Evolutionary conservation across 75 land plant genomes (phyloP), one percentile per base, ranked within the genome.

Genomic region (Pseudotsuga menziesii): DNA sequence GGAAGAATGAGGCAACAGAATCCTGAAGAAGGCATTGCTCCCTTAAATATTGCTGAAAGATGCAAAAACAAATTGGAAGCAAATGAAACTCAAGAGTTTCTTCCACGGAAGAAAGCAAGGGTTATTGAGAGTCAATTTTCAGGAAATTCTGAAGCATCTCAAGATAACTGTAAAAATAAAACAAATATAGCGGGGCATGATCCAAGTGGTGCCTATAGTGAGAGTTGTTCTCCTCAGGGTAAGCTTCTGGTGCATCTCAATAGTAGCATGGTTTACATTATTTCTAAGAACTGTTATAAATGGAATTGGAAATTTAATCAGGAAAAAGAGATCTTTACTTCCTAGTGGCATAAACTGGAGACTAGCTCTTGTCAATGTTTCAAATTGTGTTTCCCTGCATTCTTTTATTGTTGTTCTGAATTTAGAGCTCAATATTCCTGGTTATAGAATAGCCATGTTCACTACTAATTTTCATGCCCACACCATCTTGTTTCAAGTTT

Each of bases 91-190:
- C 48, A n/a, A n/a, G 52, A 69, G 35, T 41, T 69, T 69, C 52
- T 48, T 48, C 54, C 22, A 41, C 12, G 9, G 72, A 69, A 69
- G 72, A 69, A 69, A 69, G 72, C 54, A 69, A 69, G 72, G 48
- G n/a, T n/a, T 69, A 69, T n/a, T 69, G 23, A 2, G 44, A 44
- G n/a, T n/a, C n/a, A n/a, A n/a, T n/a, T 23, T 36, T 41, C 41
- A 35, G n/a, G 11, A 44, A 69, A 69, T 41, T 41, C 52, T 39
- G 22, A n/a, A 69, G n/a, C 72, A 69, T 69, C 14, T 69, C 48
- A 41, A 69, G 72, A 41, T 12, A 9, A 52, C 3, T 41, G 39
- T 69, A 41, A 69, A 2, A n/a, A 41, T 41, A 69, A 32, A 69
- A 39, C 20, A 9, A 35, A 41, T 69, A 36, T 9, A 20, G 52